Conservation (phyloP, 495 filamentous ascomycete species). For the Xylaria venustula region DNA sequence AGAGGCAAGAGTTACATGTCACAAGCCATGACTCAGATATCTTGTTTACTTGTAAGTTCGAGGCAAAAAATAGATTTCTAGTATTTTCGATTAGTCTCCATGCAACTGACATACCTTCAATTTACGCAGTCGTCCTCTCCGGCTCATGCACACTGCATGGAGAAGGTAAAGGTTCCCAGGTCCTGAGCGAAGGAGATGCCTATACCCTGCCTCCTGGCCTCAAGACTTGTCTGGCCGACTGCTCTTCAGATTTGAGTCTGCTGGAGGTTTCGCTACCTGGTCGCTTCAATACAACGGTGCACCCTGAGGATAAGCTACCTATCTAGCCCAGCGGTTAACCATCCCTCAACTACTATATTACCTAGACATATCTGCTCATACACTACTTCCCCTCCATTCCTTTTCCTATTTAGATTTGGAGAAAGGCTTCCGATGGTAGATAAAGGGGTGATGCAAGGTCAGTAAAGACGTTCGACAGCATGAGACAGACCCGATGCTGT, state of each 20-base stretch:
- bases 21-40: constrained; percentile 13
- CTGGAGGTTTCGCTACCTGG: constrained; percentile 6
- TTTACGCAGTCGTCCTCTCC: neutral
- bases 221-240: neutral
- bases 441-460: no score
- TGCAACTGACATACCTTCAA: neutral
- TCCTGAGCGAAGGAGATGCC: constrained; percentile 6
- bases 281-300: neutral
- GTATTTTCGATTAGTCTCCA: neutral
- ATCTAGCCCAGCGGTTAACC: neutral
- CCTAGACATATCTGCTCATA: neutral
- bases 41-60: constrained; percentile 10
- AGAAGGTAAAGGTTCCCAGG: constrained; percentile 1
- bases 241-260: constrained; percentile 3
- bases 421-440: no score
- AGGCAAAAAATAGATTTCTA: neutral
- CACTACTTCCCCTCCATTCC: no score
- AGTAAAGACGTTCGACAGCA: no score
- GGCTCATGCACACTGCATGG: constrained; percentile 5
- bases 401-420: no score
- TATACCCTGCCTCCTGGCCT: constrained; percentile 2
- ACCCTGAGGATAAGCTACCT: neutral
- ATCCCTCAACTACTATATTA: neutral
- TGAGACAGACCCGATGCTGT: no score
- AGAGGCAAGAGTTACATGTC: neutral